phyloP scores from a whole-genome alignment of 2,329 filamentous ascomycete species.

The Fusarium avenaceum region DNA sequence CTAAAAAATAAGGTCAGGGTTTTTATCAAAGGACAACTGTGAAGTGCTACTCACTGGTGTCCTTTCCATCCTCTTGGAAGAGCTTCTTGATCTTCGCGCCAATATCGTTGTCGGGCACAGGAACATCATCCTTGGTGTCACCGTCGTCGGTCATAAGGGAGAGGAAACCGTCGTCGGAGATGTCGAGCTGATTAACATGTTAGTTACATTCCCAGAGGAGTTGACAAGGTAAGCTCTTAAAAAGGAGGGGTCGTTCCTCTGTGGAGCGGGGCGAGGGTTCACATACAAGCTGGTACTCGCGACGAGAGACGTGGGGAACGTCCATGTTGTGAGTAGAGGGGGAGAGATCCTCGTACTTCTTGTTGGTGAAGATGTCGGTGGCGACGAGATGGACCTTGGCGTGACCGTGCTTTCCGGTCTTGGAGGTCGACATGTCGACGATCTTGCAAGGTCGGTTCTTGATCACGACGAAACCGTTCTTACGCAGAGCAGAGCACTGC shows the following conservation, averaged over 20 bases:
- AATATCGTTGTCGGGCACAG: conserved; percentile 89
- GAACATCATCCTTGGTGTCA: conserved; percentile 93
- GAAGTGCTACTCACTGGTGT: conserved; percentile 79
- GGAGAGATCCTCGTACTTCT: conserved; percentile 99
- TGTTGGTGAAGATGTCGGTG: conserved; percentile 98
- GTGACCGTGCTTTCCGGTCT: conserved; percentile 99
- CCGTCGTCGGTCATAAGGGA: conserved; percentile 92
- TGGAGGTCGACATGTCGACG: conserved; percentile 99
- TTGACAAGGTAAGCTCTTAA: conserved; percentile 26
- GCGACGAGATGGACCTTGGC: conserved; percentile 99
- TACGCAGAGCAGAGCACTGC: conserved; percentile 99
- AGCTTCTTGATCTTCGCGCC: conserved; percentile 87
- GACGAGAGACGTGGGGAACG: conserved; percentile 91
- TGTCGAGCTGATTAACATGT: conserved; percentile 76
- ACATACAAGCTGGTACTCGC: conserved; percentile 95
- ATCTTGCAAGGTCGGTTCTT: conserved; percentile 99
- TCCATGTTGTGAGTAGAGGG: conserved; percentile 99
- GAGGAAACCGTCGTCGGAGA: conserved; percentile 94
- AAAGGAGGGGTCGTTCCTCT: conserved; percentile 38
- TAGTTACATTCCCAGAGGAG: conserved; percentile 26
- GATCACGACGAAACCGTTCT: conserved; percentile 99
- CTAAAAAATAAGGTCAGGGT: conserved; percentile 61
- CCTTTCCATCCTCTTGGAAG: conserved; percentile 87
- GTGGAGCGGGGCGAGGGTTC: conserved; percentile 47
- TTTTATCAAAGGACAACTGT: neutral